Percentiles rank a stretch among this genome's conserved stretches.
phyloP scores from a whole-genome alignment of 148 eudicot species.

The Fagopyrum esculentum region DNA sequence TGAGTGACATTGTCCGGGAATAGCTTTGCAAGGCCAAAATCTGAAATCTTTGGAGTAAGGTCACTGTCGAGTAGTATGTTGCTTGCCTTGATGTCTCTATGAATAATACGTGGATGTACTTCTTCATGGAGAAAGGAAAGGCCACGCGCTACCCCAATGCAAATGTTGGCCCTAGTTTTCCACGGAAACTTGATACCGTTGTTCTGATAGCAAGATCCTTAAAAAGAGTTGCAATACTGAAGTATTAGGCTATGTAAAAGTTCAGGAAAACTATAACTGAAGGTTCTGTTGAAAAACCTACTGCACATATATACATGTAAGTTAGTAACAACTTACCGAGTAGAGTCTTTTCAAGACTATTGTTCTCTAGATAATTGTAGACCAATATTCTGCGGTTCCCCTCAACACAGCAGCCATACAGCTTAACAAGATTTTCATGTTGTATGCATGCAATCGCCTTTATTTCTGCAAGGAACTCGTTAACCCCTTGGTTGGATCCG shows the following conservation, averaged over 20 bases:
- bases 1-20: conserved; percentile 43
- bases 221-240: neutral
- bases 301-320: neutral
- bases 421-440: conserved; percentile 40
- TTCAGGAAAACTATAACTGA: neutral
- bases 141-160: conserved; percentile 12
- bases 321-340: conserved; percentile 26
- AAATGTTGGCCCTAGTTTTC: conserved; percentile 8
- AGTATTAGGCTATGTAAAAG: neutral
- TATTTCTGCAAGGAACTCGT: conserved; percentile 45
- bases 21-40: conserved; percentile 58
- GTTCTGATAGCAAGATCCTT: neutral
- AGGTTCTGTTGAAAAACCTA: neutral
- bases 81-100: conserved; percentile 54
- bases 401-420: conserved; percentile 47
- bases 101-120: conserved; percentile 17
- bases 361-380: conserved; percentile 49
- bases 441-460: conserved; percentile 31
- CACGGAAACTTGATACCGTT: conserved; percentile 6
- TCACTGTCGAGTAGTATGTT: conserved; percentile 51
- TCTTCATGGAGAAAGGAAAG: conserved; percentile 13
- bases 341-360: conserved; percentile 38
- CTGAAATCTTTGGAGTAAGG: conserved; percentile 42
- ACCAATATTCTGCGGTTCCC: conserved; percentile 39
- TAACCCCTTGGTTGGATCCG: conserved; percentile 42